Conservation (phyloP, 306 rosid genomes). For the Ormosia emarginata region DNA sequence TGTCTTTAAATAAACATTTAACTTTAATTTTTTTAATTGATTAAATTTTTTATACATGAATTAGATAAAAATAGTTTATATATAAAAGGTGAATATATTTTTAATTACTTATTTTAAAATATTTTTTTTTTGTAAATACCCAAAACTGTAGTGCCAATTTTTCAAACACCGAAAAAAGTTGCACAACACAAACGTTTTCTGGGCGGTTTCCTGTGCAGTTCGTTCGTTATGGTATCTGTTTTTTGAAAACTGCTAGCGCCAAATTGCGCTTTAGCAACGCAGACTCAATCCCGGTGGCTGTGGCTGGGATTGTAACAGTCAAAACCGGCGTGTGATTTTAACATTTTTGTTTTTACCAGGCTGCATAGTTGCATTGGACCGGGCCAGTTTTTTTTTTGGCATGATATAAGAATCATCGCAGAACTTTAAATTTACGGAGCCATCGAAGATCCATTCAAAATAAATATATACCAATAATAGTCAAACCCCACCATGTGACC, state of each 20-base stretch:
- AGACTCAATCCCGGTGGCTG: background rate
- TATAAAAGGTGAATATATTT: too few species aligned
- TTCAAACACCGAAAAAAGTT: background rate
- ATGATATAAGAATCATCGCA: constrained; percentile 29
- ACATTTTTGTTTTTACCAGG: constrained; percentile 30
- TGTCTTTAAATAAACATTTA: too few species aligned
- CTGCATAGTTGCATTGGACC: constrained; percentile 14
- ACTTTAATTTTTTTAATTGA: too few species aligned
- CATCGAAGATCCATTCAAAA: constrained; percentile 23
- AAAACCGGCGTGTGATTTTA: constrained; percentile 48
- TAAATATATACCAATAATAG: constrained; percentile 29
- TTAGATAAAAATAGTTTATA: too few species aligned
- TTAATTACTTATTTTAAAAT: too few species aligned
- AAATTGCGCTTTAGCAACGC: background rate
- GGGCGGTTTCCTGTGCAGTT: constrained; percentile 33
- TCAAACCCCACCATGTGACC: constrained; percentile 47
- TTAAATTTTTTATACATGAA: too few species aligned
- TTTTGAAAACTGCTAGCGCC: constrained; percentile 44
- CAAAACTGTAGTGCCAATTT: background rate
- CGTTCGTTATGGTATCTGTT: constrained; percentile 1
- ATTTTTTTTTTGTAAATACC: constrained; percentile 22
- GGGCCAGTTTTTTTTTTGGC: constrained; percentile 11
- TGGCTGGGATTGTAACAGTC: constrained; percentile 29
- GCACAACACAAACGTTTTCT: background rate
- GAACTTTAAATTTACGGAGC: constrained; percentile 29